Evolutionary conservation across 768 basidiomycete species (phyloP).

Genomic region (Boletus subparvulus): DNA sequence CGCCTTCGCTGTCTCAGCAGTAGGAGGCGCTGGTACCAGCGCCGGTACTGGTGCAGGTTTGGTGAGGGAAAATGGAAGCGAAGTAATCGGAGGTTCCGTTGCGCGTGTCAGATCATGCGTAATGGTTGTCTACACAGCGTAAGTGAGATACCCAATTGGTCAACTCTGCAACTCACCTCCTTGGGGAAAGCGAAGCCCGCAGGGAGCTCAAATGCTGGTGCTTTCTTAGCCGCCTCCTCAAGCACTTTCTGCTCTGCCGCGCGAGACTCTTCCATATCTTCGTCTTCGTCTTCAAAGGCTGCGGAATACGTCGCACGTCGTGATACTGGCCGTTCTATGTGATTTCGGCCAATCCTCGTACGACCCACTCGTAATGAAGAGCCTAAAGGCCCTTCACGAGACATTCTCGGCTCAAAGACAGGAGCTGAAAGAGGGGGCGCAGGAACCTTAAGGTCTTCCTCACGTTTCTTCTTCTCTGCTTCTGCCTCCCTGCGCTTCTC

Average conservation of each 20-base stretch:
- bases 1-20: constrained; percentile 15
- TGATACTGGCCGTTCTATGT: constrained; percentile 56
- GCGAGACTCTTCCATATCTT: constrained; percentile 40
- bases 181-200: constrained; percentile 67
- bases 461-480: constrained; percentile 17
- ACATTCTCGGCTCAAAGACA: constrained; percentile 19
- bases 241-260: constrained; percentile 45
- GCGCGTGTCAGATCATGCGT: constrained; percentile 43
- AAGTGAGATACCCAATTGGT: not conserved
- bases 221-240: constrained; percentile 55
- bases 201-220: constrained; percentile 59
- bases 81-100: constrained; percentile 65
- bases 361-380: constrained; percentile 71
- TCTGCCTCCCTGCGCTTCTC: constrained; percentile 20
- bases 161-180: constrained; percentile 40
- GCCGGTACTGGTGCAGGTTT: constrained; percentile 27
- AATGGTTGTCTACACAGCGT: constrained; percentile 33
- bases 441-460: constrained; percentile 19
- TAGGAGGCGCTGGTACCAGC: constrained; percentile 10
- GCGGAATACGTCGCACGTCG: constrained; percentile 66
- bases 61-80: constrained; percentile 66
- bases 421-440: constrained; percentile 16
- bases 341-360: constrained; percentile 53
- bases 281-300: constrained; percentile 52
- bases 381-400: constrained; percentile 18